Conservation (phyloP, 768 basidiomycete genomes). For the Rhizopogon vesiculosus region DNA sequence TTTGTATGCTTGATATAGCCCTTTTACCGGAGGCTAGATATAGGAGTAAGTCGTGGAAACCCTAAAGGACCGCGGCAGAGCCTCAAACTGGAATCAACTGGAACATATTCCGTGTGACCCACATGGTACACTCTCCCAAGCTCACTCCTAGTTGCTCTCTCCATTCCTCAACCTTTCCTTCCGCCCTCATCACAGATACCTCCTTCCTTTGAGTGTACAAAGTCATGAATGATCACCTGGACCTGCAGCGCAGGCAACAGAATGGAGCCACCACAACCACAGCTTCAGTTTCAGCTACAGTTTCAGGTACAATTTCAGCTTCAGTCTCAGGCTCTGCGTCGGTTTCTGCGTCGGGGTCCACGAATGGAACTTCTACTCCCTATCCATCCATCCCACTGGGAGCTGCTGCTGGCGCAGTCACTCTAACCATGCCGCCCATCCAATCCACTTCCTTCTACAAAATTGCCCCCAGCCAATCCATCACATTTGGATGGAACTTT, state of each 20-base stretch:
- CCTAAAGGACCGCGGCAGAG: not conserved
- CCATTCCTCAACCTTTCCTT: not conserved
- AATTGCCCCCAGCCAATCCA: conserved; percentile 47
- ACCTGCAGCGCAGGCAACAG: conserved; percentile 22
- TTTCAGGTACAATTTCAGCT: not conserved
- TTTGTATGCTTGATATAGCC: conserved; percentile 5
- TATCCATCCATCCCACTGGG: conserved; percentile 38
- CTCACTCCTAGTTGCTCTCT: not conserved
- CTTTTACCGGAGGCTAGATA: not conserved
- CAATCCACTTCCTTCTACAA: conserved; percentile 64
- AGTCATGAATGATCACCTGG: conserved; percentile 6
- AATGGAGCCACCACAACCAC: conserved; percentile 3
- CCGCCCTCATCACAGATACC: not conserved
- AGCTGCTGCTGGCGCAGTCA: conserved; percentile 48
- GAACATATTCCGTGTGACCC: conserved; percentile 6
- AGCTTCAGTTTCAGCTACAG: conserved; percentile 10
- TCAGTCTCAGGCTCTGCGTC: conserved; percentile 16
- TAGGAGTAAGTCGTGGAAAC: conserved; percentile 3
- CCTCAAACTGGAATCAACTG: conserved; percentile 15
- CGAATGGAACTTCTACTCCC: conserved; percentile 33
- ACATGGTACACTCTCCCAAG: conserved; percentile 3
- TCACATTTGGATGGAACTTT: conserved; percentile 76
- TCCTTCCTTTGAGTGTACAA: not conserved
- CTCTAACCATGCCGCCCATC: conserved; percentile 54
- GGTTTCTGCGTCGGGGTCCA: conserved; percentile 1